A percentile compares a stretch with the other conserved stretches of the same genome.
phyloP scores from a whole-genome alignment of 768 basidiomycete species.

The Auriscalpium microsporum region DNA sequence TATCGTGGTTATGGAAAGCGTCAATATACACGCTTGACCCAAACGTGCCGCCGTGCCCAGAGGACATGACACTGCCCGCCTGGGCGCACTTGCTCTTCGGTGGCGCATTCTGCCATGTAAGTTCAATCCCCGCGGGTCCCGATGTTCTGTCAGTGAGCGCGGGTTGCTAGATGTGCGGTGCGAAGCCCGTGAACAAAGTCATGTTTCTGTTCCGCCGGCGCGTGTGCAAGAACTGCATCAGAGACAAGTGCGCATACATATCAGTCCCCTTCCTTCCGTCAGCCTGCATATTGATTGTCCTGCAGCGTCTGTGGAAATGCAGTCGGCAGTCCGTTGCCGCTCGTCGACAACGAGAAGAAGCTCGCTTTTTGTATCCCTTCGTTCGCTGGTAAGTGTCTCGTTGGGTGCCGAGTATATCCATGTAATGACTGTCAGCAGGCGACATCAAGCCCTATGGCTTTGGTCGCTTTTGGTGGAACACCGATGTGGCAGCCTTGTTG shows the following conservation, averaged over 20 bases:
- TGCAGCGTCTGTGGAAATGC: background rate
- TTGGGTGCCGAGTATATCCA: too few species aligned
- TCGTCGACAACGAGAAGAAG: too few species aligned
- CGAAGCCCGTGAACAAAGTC: slow-evolving; percentile 5
- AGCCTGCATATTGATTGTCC: background rate
- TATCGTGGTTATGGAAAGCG: slow-evolving; percentile 21
- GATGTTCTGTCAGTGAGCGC: too few species aligned
- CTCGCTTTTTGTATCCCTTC: too few species aligned
- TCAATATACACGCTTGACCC: background rate
- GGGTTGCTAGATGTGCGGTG: slow-evolving; percentile 3
- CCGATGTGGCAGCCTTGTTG: too few species aligned
- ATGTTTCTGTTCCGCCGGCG: slow-evolving; percentile 10
- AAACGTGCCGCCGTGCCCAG: slow-evolving; percentile 3
- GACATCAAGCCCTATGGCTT: too few species aligned
- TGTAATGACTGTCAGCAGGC: too few species aligned
- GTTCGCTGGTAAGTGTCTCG: too few species aligned
- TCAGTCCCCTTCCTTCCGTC: background rate
- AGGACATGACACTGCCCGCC: slow-evolving; percentile 6
- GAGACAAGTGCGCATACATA: background rate
- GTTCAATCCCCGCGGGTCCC: background rate
- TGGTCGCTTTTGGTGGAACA: too few species aligned
- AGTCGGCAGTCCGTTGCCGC: background rate
- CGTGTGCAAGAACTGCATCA: slow-evolving; percentile 7
- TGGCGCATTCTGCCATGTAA: slow-evolving; percentile 7
- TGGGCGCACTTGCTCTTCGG: slow-evolving; percentile 10